Evolutionary conservation across 768 basidiomycete genomes (phyloP).

Genomic region (Holtermanniella nyarrowii): DNA sequence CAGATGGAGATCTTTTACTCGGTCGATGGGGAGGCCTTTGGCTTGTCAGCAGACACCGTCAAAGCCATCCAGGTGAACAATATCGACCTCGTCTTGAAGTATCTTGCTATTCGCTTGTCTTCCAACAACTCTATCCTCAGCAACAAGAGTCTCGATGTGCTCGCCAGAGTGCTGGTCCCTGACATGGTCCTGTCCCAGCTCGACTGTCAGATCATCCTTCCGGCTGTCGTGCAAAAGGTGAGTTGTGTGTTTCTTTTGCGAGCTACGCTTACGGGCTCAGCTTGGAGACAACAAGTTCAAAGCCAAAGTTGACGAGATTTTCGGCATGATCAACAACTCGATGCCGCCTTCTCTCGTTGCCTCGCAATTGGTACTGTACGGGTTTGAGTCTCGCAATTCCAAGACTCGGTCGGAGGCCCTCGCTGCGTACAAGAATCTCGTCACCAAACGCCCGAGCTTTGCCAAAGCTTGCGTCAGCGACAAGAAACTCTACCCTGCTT

Average conservation of each 20-base stretch:
- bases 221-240: slow-evolving; percentile 82
- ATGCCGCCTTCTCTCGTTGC: slow-evolving; percentile 90
- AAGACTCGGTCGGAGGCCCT: slow-evolving; percentile 80
- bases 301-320: slow-evolving; percentile 49
- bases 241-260: slow-evolving; percentile 1
- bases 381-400: slow-evolving; percentile 78
- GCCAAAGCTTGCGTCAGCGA: slow-evolving; percentile 1
- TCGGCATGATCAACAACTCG: slow-evolving; percentile 74
- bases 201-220: slow-evolving; percentile 42
- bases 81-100: slow-evolving; percentile 85
- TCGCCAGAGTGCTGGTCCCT: background rate
- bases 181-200: background rate
- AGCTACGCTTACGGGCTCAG: slow-evolving; percentile 44
- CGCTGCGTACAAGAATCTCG: slow-evolving; percentile 65
- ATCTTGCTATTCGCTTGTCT: slow-evolving; percentile 77
- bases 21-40: slow-evolving; percentile 50
- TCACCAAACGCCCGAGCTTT: slow-evolving; percentile 62
- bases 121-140: slow-evolving; percentile 83
- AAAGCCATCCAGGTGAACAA: slow-evolving; percentile 67
- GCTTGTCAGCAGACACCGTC: slow-evolving; percentile 46
- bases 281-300: slow-evolving; percentile 83
- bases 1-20: slow-evolving; percentile 66
- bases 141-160: slow-evolving; percentile 35
- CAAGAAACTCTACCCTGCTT: slow-evolving; percentile 17
- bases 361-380: slow-evolving; percentile 74